Base-by-base conservation (phyloP, 345 rosid genomes). In the Dipteronia sinensis region DNA sequence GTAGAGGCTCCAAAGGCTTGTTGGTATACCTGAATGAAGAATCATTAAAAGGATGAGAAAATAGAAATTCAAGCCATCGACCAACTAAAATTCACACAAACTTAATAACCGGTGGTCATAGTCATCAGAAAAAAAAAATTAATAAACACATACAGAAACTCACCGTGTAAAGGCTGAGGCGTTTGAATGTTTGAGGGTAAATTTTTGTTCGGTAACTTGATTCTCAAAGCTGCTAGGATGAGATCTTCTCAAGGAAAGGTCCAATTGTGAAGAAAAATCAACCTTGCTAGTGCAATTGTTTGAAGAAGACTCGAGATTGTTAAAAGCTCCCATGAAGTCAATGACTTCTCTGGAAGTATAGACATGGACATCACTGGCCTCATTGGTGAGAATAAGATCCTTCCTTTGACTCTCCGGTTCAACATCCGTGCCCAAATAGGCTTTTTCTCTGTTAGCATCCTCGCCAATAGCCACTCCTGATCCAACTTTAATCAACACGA, bases 81-180 rank as follows among this genome's bases (percentile, higher is more conserved):
- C 25, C 8, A 0, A n/a, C 56, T 69, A 38, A 49, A 62, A 6
- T 66, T 22, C 63, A 15, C 0, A 27, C 19, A 49, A 69, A 38
- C n/a, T 67, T 53, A 42, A 13, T n/a, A 13, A 34, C 42, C 15
- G 8, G 58, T 19, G 11, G 10, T 5, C 23, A 34, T 25, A 53
- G 2, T 11, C 16, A 22, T 22, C 22, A 25, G 27, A 63, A 56
- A 22, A 6, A 6, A 49, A 74, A 20, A 77, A 17, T 47, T 46
- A 19, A 42, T 38, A 49, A 73, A 19, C 4, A 22, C 65, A 77
- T 44, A 75, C 27, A 66, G 44, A 71, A 67, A 79, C 92, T 83
- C 77, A 90, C 98, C 92, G 83, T 6, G 94, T 83, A 81, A 95
- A 95, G 78, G 99, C 98, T 0, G 98, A 95, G 84, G 94, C 90